Evolutionary conservation across 768 basidiomycete genomes (phyloP).

Genomic region (Scleroderma citrinum): DNA sequence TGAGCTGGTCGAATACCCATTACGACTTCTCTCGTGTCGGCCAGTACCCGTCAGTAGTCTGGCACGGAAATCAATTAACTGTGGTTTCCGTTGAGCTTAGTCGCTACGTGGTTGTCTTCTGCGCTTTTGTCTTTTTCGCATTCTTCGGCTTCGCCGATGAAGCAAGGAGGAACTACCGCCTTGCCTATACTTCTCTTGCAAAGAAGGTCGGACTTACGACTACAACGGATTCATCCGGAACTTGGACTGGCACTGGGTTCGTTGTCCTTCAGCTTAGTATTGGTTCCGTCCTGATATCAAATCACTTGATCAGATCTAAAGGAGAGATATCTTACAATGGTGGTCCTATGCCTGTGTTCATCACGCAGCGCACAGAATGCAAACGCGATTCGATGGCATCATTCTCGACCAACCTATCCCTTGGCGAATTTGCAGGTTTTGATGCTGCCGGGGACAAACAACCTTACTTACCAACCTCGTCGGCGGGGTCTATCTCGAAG

Average conservation of each 20-base stretch:
- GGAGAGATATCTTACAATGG: slow-evolving; percentile 17
- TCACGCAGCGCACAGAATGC: slow-evolving; percentile 39
- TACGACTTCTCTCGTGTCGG: slow-evolving; percentile 32
- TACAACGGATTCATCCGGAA: slow-evolving; percentile 17
- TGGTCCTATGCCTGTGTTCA: slow-evolving; percentile 36
- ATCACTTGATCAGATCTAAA: slow-evolving; percentile 14
- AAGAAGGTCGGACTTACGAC: slow-evolving; percentile 30
- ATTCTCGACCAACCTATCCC: slow-evolving; percentile 38
- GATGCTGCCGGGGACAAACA: slow-evolving; percentile 18
- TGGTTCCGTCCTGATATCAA: not conserved
- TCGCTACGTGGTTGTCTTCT: slow-evolving; percentile 44
- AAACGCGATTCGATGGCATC: slow-evolving; percentile 47
- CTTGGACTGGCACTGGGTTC: slow-evolving; percentile 23
- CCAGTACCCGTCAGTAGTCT: slow-evolving; percentile 35
- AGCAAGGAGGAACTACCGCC: slow-evolving; percentile 51
- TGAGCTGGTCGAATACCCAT: slow-evolving; percentile 45
- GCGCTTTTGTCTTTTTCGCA: slow-evolving; percentile 55
- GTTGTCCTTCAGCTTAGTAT: slow-evolving; percentile 5
- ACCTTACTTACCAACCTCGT: slow-evolving; percentile 16
- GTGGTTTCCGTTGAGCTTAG: slow-evolving; percentile 32
- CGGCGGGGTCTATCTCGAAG: slow-evolving; percentile 19
- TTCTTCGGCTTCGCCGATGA: slow-evolving; percentile 72
- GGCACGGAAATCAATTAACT: slow-evolving; percentile 27
- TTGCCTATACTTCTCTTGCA: slow-evolving; percentile 33
- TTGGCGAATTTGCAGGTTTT: slow-evolving; percentile 35